A percentile compares a stretch with the other conserved stretches of the same genome.
phyloP scores from a whole-genome alignment of 257 asterid genomes.

The Gynochthodes officinalis region DNA sequence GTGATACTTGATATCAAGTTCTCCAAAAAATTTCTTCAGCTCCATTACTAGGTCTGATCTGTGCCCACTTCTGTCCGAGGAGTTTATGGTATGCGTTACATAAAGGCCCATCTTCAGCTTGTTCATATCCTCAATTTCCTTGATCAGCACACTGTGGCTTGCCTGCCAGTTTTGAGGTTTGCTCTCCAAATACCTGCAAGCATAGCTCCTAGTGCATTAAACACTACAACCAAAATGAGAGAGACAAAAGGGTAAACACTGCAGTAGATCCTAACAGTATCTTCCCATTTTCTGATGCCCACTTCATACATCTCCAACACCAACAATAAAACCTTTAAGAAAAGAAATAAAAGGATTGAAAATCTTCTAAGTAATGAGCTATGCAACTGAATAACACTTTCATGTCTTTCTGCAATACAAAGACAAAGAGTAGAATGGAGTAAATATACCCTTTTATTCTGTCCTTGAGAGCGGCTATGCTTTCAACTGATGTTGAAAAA shows the following conservation, averaged over 20 bases:
- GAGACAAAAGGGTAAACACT: neutral
- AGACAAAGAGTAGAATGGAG: neutral
- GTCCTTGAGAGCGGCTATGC: constrained; percentile 55
- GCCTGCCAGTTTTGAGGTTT: constrained; percentile 68
- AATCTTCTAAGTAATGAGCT: neutral
- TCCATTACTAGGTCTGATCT: constrained; percentile 57
- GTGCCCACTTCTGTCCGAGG: constrained; percentile 43
- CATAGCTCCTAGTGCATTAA: neutral
- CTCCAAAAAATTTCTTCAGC: constrained; percentile 53
- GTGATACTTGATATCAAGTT: constrained; percentile 46
- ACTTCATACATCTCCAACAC: too few species aligned
- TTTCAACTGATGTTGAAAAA: constrained; percentile 67
- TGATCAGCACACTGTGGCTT: constrained; percentile 45
- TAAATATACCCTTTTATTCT: constrained; percentile 53
- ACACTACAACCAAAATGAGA: neutral
- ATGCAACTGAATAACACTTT: neutral
- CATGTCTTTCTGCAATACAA: neutral
- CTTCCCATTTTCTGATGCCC: too few species aligned
- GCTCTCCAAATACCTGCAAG: constrained; percentile 66
- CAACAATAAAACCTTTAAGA: neutral
- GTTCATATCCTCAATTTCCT: constrained; percentile 65
- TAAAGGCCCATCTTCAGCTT: constrained; percentile 49
- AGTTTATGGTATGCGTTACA: constrained; percentile 63
- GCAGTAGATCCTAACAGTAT: too few species aligned
- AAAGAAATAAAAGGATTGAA: neutral